Evolutionary conservation across 2,329 filamentous ascomycete genomes (phyloP).

Genomic region (Colletotrichum sp.): DNA sequence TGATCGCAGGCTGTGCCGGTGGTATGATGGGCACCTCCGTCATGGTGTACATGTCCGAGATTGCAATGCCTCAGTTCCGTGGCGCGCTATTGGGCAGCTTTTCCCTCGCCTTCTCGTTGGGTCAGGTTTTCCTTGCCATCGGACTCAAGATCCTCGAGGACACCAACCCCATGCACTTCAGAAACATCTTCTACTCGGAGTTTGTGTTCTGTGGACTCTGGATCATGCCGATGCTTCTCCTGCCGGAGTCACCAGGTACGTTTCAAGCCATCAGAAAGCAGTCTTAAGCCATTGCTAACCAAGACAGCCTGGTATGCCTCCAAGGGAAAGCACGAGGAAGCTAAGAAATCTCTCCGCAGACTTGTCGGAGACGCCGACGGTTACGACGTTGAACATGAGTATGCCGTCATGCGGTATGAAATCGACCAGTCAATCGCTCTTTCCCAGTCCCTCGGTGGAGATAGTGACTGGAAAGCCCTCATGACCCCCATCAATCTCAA

Average conservation of each 20-base stretch:
- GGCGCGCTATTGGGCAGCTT: slow-evolving; percentile 1
- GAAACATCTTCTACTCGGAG: slow-evolving; percentile 11
- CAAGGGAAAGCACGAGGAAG: neutral
- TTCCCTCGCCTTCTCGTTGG: neutral
- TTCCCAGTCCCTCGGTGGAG: neutral
- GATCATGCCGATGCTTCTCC: neutral
- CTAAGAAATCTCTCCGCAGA: neutral
- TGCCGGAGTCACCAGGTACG: neutral
- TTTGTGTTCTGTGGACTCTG: slow-evolving; percentile 1
- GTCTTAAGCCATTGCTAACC: neutral
- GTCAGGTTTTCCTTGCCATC: neutral
- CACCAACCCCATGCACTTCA: neutral
- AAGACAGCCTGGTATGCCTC: neutral
- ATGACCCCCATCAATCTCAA: neutral
- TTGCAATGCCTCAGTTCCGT: neutral
- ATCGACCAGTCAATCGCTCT: neutral
- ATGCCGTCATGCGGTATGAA: neutral
- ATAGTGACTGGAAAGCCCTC: neutral
- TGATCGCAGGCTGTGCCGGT: neutral
- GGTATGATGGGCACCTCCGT: neutral
- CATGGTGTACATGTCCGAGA: slow-evolving; percentile 10
- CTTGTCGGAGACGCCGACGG: neutral
- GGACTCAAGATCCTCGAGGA: slow-evolving; percentile 3
- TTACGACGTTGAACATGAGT: neutral
- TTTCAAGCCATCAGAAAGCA: neutral